These are phyloP conservation scores for Paecilomyces fulvus DNA, from an alignment of 2,329 filamentous ascomycete genomes.

Conservation along the genomic window DNA sequence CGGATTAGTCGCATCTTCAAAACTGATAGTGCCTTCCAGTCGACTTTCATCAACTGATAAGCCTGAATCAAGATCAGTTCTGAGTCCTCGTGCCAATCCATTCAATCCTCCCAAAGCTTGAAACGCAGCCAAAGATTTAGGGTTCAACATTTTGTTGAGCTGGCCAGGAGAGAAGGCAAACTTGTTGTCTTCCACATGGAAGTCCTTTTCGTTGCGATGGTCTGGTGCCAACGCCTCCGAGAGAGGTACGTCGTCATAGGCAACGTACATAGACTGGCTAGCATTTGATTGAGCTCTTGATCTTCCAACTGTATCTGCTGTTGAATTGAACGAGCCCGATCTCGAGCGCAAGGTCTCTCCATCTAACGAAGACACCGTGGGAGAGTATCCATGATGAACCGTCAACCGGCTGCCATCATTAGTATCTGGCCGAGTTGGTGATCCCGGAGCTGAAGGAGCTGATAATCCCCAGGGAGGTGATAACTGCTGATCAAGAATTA, in stretches of 20 bases:
- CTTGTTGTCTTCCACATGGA: constrained; percentile 66
- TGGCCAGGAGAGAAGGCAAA: constrained; percentile 61
- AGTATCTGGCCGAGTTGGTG: not conserved
- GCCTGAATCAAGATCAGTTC: constrained; percentile 63
- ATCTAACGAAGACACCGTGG: constrained; percentile 28
- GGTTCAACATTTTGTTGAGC: constrained; percentile 47
- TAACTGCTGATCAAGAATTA: not conserved
- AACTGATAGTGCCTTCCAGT: constrained; percentile 58
- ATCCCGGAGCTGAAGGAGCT: not conserved
- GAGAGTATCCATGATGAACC: constrained; percentile 18
- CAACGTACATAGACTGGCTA: constrained; percentile 11
- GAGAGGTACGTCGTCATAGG: constrained; percentile 30
- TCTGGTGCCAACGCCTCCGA: constrained; percentile 64
- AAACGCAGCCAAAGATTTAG: constrained; percentile 77
- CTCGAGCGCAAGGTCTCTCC: constrained; percentile 37
- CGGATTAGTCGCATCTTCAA: constrained; percentile 55
- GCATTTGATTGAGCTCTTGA: constrained; percentile 27
- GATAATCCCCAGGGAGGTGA: not conserved
- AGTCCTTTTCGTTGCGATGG: constrained; percentile 66
- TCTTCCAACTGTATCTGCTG: constrained; percentile 23
- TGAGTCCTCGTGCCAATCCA: constrained; percentile 71
- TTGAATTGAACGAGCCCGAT: constrained; percentile 32
- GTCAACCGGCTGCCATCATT: constrained; percentile 1
- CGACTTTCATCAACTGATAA: constrained; percentile 66
- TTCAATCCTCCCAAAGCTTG: constrained; percentile 68